These are phyloP conservation scores for Salix arbutifolia DNA, from an alignment of 345 rosid genomes.

Conservation along the genomic window DNA sequence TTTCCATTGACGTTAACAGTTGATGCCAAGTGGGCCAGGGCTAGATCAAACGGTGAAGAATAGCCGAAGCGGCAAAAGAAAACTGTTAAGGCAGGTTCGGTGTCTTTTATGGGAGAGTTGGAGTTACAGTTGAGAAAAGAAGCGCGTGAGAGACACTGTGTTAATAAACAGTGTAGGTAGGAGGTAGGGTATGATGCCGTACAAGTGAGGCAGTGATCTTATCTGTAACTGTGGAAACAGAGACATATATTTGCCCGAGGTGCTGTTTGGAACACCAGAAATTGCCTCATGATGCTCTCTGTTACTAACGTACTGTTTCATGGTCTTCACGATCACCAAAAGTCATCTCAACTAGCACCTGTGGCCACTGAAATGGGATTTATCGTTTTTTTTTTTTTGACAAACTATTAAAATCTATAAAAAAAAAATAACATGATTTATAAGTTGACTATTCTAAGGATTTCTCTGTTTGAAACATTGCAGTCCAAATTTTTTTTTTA, in stretches of 20 bases:
- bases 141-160: conserved; percentile 25
- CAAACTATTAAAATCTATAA: too few relatives aligned
- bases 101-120: background rate
- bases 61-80: background rate
- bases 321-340: too few relatives aligned
- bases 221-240: conserved; percentile 3
- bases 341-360: too few relatives aligned
- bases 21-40: background rate
- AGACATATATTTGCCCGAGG: background rate
- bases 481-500: too few relatives aligned
- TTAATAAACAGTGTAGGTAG: background rate
- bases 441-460: too few relatives aligned
- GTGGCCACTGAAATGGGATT: too few relatives aligned
- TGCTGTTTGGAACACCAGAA: background rate
- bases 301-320: too few relatives aligned
- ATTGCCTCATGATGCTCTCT: too few relatives aligned
- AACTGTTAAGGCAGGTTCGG: background rate
- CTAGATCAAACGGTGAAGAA: conserved; percentile 31
- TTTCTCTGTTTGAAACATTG: too few relatives aligned
- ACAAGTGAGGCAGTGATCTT: background rate
- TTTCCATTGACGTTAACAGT: background rate
- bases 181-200: conserved; percentile 6
- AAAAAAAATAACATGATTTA: too few relatives aligned
- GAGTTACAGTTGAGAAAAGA: background rate
- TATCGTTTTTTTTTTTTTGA: too few relatives aligned